Evolutionary conservation across 306 rosid genomes (phyloP), one percentile per base, ranked within the genome.

Genomic region (Cucumis hystrix): DNA sequence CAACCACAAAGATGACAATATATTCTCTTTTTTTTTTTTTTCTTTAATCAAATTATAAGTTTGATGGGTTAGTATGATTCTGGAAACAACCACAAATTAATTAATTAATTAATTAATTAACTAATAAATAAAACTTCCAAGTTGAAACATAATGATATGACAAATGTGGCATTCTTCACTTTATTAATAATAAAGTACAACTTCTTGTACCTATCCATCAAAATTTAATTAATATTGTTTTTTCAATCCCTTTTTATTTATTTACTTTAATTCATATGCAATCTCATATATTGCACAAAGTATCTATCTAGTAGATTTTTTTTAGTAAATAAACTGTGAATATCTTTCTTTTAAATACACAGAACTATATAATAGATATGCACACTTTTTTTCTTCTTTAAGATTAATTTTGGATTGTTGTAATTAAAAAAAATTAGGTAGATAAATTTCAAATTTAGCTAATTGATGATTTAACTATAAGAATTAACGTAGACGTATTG

Each of bases 51-150:
- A 45, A 70, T 23, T 23, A 23, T 28, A 28, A 28, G 3, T 28
- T 47, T 43, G 21, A 43, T 40, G 75, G 75, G 58, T 70, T 47
- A 45, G 75, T 70, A 70, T 58, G 74, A 67, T 67, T 67, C 74
- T 67, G 25, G 20, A 37, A n/a, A 61, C 0, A 60, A 5, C 30
- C 64, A 20, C 6, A 20, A 59, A 35, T 16, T 10, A 25, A 23
- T 59, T 3, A 21, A 35, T 16, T 10, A 25, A 23, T 59, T 3
- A 21, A 52, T 5, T 4, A 1, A 20, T 3, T 2, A 20, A 57
- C 2, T 8, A 47, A 49, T 2, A 13, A 52, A 52, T 47, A 5
- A 0, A 47, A 47, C 52, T 47, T 47, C 52, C 4, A 47, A 47
- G 52, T 47, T 47, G 20, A 8, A 52, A 52, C 57, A 52, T 52